Evolutionary conservation across 148 eudicot species (phyloP), one percentile per base, ranked within the genome.

Genomic region (Beta vulgaris): DNA sequence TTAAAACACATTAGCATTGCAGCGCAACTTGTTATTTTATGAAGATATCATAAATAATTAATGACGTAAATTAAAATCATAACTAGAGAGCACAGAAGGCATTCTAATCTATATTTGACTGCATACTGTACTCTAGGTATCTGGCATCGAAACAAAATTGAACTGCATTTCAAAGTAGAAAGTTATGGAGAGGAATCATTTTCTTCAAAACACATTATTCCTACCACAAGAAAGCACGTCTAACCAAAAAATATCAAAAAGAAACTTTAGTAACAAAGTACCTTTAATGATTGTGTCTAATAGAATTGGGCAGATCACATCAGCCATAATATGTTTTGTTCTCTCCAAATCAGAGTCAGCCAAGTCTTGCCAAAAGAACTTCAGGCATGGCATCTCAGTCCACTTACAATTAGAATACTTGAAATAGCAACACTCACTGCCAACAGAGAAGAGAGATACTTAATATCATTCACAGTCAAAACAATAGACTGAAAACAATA

Each of bases 221-320:
- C 18, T 14, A 34, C 67, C 67, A 64, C 26, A 64, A 64, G 28
- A 64, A 19, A 21, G 4, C 18, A 58, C 19, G 18, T 48, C 53
- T 12, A 16, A 26, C 29, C 48, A 26, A 16, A 61, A 59, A 28
- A 19, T 7, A 63, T 43, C 57, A 28, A 72, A 19, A 37, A 7
- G 7, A 37, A 39, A 64, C 13, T 19, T 11, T 3, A 69, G 28
- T 42, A 37, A 37, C 7, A 54, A 37, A 21, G 60, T 84, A 96
- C 99, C 99, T 92, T 92, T 96, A 43, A 96, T 85, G 46, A 96
- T 77, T 16, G 99, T 85, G 51, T 92, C 90, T 46, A 96, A 75
- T 62, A 96, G 76, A 66, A 87, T 80, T 5, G 99, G 99, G 77
- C 91, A 89, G 73, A 96, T 80, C 40, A 78, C 37, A 76, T 92